These are phyloP conservation scores for Cutaneotrichosporon mucoides DNA, from an alignment of 1,284 basidiomycete species.

Conservation along the genomic window DNA sequence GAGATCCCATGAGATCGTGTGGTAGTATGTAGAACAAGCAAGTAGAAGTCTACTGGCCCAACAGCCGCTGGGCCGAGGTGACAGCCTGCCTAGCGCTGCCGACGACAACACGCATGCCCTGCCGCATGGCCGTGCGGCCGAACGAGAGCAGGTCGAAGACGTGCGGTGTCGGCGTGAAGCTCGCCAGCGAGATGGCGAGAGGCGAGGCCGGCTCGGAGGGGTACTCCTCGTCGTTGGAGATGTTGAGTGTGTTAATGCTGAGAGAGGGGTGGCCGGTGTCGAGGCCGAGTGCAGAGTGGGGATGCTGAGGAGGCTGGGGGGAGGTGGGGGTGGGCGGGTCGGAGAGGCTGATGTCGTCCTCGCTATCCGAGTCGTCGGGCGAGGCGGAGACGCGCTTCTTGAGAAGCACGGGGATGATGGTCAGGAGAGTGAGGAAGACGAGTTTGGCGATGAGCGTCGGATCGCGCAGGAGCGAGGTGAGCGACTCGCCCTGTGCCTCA, in stretches of 20 bases:
- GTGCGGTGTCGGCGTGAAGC: slow-evolving; percentile 42
- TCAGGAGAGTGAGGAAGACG: slow-evolving; percentile 45
- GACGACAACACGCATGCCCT: slow-evolving; percentile 24
- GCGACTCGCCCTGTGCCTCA: slow-evolving; percentile 34
- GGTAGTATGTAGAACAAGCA: too few relatives aligned
- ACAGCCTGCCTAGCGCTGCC: slow-evolving; percentile 9
- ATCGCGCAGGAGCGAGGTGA: slow-evolving; percentile 47
- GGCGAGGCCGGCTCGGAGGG: slow-evolving; percentile 29
- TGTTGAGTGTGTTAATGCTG: not conserved
- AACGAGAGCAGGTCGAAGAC: slow-evolving; percentile 44
- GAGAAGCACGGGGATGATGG: slow-evolving; percentile 48
- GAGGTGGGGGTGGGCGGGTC: slow-evolving; percentile 7
- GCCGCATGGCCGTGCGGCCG: slow-evolving; percentile 34
- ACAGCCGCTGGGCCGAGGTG: slow-evolving; percentile 3
- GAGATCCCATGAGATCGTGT: not conserved
- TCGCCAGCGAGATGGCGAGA: slow-evolving; percentile 31
- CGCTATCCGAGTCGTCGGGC: not conserved
- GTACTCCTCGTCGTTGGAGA: slow-evolving; percentile 3
- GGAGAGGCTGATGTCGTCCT: slow-evolving; percentile 9
- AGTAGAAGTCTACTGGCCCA: not conserved
- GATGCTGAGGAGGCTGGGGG: not conserved
- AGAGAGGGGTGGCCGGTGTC: slow-evolving; percentile 1
- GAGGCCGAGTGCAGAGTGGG: slow-evolving; percentile 11
- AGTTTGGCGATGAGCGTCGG: slow-evolving; percentile 49
- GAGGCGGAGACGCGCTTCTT: slow-evolving; percentile 29